Conservation (phyloP, 2,329 filamentous ascomycete species). For the Cladosporium sp. region DNA sequence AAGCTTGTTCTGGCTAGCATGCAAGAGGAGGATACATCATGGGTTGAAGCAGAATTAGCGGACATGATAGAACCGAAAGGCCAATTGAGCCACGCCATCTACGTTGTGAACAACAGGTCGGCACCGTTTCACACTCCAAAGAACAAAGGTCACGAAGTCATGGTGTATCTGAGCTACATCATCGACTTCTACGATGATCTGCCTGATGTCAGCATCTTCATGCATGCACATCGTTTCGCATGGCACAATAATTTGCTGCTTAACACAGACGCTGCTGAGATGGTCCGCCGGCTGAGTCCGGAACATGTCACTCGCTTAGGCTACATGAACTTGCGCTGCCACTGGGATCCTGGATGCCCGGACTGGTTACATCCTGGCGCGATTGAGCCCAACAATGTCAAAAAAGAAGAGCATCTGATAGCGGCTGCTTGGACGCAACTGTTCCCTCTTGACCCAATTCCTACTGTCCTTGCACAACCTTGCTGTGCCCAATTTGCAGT, state of each 20-base stretch:
- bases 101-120: conserved; percentile 48
- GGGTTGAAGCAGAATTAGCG: conserved; percentile 52
- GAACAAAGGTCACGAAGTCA: conserved; percentile 60
- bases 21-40: conserved; percentile 48
- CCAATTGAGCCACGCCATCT: conserved; percentile 42
- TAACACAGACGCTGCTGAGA: conserved; percentile 40
- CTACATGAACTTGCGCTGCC: conserved; percentile 55
- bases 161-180: conserved; percentile 59
- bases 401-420: conserved; percentile 43
- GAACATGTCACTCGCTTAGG: conserved; percentile 45
- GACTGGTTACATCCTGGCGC: conserved; percentile 50
- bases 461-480: conserved; percentile 53
- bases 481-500: conserved; percentile 64
- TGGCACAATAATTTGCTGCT: conserved; percentile 57
- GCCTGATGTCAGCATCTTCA: conserved; percentile 57
- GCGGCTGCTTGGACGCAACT: conserved; percentile 45
- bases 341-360: conserved; percentile 53
- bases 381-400: conserved; percentile 31
- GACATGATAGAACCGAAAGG: conserved; percentile 31
- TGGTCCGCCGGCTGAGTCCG: conserved; percentile 43
- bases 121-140: conserved; percentile 48
- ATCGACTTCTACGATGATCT: conserved; percentile 59
- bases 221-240: conserved; percentile 55
- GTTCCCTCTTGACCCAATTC: conserved; percentile 46
- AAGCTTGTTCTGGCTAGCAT: conserved; percentile 52